Conservation (phyloP, 2,329 filamentous ascomycete genomes). For the Zymoseptoria pseudotritici region DNA sequence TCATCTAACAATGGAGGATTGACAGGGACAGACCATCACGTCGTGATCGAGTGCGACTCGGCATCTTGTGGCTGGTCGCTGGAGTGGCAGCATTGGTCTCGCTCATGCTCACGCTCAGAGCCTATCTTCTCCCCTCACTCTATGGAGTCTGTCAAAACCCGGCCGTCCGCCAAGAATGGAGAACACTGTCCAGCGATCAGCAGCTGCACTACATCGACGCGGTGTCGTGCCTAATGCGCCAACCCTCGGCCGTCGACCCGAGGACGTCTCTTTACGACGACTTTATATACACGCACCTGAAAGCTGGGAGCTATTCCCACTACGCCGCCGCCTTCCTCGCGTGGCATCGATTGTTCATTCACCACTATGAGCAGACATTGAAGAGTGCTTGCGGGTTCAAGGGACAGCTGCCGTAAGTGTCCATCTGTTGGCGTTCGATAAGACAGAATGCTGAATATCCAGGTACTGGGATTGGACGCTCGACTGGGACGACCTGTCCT, state of each 20-base stretch:
- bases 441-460: not conserved
- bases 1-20: too few species aligned
- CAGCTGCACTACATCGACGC: not conserved
- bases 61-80: too few species aligned
- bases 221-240: not conserved
- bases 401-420: conserved; percentile 8
- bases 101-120: too few species aligned
- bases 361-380: conserved; percentile 9
- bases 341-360: conserved; percentile 14
- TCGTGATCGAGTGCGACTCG: too few species aligned
- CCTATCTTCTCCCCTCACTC: too few species aligned
- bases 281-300: not conserved
- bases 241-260: not conserved
- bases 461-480: conserved; percentile 25
- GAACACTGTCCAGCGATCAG: not conserved
- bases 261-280: not conserved
- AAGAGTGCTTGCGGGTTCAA: conserved; percentile 8
- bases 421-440: not conserved
- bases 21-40: too few species aligned
- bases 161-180: not conserved
- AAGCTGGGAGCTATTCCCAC: not conserved
- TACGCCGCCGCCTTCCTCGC: conserved; percentile 7
- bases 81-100: too few species aligned
- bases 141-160: not conserved
- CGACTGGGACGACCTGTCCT: conserved; percentile 9